These are phyloP conservation scores for Cercospora sojina DNA, from an alignment of 2,329 filamentous ascomycete species.

Conservation along the genomic window DNA sequence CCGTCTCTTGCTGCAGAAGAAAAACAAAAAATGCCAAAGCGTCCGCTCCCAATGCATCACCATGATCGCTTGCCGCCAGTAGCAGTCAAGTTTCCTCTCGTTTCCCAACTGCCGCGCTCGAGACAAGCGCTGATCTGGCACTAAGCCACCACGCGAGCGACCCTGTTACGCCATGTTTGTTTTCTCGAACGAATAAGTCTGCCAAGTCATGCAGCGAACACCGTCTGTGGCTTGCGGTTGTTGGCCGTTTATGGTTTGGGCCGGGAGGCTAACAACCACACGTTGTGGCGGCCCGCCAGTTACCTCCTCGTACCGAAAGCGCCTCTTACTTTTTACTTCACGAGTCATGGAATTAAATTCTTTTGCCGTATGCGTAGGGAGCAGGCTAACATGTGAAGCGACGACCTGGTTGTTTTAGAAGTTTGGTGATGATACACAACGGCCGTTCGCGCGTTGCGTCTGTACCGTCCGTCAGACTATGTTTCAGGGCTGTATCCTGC, in stretches of 20 bases:
- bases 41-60: not conserved
- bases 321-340: not conserved
- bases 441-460: not conserved
- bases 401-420: slow-evolving; percentile 2
- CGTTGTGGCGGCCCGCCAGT: not conserved
- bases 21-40: not conserved
- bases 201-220: not conserved
- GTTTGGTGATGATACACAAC: not conserved
- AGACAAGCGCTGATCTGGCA: not conserved
- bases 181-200: not conserved
- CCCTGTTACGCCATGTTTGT: not conserved
- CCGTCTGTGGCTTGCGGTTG: not conserved
- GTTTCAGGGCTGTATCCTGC: not conserved
- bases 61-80: not conserved
- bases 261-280: not conserved
- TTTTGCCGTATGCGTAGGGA: not conserved
- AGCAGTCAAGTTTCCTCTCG: not conserved
- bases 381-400: not conserved
- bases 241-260: not conserved
- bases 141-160: not conserved
- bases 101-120: not conserved
- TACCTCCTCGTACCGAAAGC: not conserved
- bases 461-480: not conserved
- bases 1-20: not conserved
- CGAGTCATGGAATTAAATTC: not conserved